These are phyloP conservation scores for Chiua sp. DNA, from an alignment of 1,284 basidiomycete species.

Conservation along the genomic window DNA sequence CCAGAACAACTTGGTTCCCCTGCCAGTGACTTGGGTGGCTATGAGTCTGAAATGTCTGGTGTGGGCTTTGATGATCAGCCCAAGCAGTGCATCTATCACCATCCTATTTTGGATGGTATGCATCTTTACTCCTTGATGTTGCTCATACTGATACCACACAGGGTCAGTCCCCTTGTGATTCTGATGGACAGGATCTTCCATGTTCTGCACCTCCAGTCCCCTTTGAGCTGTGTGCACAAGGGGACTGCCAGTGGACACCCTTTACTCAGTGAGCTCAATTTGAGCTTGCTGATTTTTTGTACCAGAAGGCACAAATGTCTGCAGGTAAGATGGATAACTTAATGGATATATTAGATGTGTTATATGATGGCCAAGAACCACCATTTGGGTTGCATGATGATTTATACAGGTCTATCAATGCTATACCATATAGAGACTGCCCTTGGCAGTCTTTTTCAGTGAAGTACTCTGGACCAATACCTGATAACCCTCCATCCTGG, in stretches of 20 bases:
- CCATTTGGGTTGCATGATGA: neutral
- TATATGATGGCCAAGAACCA: neutral
- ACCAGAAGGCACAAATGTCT: neutral
- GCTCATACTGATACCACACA: neutral
- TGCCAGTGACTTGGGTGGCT: neutral
- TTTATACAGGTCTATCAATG: neutral
- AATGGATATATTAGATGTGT: neutral
- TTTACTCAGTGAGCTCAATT: neutral
- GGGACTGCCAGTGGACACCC: neutral
- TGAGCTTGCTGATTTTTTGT: neutral
- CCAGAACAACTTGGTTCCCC: no score
- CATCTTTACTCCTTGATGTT: neutral
- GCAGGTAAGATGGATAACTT: neutral
- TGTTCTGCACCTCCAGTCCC: neutral
- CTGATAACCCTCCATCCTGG: neutral
- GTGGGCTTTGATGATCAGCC: neutral
- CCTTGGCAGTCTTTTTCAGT: conserved; percentile 2
- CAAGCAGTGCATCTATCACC: neutral
- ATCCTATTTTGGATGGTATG: neutral
- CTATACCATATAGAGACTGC: neutral
- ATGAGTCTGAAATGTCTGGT: neutral
- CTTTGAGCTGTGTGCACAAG: neutral
- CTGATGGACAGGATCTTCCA: neutral
- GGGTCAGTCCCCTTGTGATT: neutral
- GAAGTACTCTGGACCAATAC: neutral